Percentiles rank a stretch among this genome's conserved stretches.
Conservation (phyloP, 257 asterid species). For the Nicotiana knightiana region DNA sequence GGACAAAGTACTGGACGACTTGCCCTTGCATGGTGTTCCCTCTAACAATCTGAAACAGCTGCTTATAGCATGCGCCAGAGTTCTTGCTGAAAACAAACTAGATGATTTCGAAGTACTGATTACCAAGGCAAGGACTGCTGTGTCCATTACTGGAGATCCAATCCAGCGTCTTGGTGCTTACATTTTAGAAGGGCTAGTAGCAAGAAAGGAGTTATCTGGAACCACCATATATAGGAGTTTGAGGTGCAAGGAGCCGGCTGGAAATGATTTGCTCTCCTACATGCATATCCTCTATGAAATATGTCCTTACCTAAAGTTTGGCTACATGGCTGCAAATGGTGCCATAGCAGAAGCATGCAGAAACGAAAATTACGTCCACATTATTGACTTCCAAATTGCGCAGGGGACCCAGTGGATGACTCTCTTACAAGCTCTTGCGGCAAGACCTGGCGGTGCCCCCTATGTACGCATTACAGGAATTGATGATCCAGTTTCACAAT, state of each 20-base stretch:
- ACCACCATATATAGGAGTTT: slow-evolving; percentile 67
- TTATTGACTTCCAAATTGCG: slow-evolving; percentile 75
- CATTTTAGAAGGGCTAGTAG: slow-evolving; percentile 83
- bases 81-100: slow-evolving; percentile 9
- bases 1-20: not conserved
- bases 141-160: slow-evolving; percentile 81
- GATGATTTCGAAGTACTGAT: slow-evolving; percentile 9
- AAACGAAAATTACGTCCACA: slow-evolving; percentile 70
- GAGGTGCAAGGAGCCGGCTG: slow-evolving; percentile 67
- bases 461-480: slow-evolving; percentile 85
- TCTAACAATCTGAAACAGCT: slow-evolving; percentile 10
- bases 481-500: slow-evolving; percentile 77
- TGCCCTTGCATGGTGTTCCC: not conserved
- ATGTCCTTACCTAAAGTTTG: slow-evolving; percentile 87
- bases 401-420: slow-evolving; percentile 97
- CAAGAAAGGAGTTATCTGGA: slow-evolving; percentile 78
- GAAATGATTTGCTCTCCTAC: slow-evolving; percentile 69
- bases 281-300: slow-evolving; percentile 84
- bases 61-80: slow-evolving; percentile 14
- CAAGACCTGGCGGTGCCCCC: slow-evolving; percentile 83
- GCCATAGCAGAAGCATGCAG: slow-evolving; percentile 92
- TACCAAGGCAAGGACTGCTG: slow-evolving; percentile 20
- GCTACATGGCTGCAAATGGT: slow-evolving; percentile 98
- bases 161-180: slow-evolving; percentile 95
- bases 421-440: slow-evolving; percentile 85